These are phyloP conservation scores for Sindora glabra DNA, from an alignment of 306 rosid genomes.

Conservation along the genomic window DNA sequence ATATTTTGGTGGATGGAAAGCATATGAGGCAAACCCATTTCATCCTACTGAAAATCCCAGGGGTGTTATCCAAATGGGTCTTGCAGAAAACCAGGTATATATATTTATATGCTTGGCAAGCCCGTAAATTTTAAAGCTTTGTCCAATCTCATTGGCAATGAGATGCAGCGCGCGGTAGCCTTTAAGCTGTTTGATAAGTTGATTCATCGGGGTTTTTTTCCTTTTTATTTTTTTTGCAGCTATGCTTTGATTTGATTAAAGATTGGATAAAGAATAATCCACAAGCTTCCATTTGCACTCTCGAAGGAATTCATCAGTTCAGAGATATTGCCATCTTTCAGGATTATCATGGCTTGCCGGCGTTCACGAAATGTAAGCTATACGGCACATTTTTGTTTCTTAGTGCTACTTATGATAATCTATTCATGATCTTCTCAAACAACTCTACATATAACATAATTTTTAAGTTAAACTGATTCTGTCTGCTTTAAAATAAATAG, in stretches of 20 bases:
- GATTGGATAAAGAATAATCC: conserved; percentile 73
- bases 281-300: conserved; percentile 68
- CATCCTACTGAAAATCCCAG: conserved; percentile 50
- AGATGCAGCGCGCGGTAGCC: too few species aligned
- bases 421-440: too few species aligned
- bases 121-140: not conserved
- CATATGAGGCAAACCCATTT: conserved; percentile 70
- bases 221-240: conserved; percentile 23
- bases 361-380: conserved; percentile 56
- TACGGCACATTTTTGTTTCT: not conserved
- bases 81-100: conserved; percentile 83
- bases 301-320: conserved; percentile 59
- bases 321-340: conserved; percentile 62
- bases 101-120: not conserved
- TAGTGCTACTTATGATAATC: too few species aligned
- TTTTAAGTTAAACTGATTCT: too few species aligned
- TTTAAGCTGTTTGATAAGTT: not conserved
- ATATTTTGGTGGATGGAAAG: conserved; percentile 87
- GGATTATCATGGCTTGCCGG: conserved; percentile 76
- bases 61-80: conserved; percentile 94
- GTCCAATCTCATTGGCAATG: not conserved
- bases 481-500: too few species aligned
- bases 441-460: too few species aligned
- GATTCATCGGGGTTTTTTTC: not conserved
- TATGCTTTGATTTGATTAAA: conserved; percentile 48